phyloP scores from a whole-genome alignment of 2,329 filamentous ascomycete species.

The Calonectria leucothoes region DNA sequence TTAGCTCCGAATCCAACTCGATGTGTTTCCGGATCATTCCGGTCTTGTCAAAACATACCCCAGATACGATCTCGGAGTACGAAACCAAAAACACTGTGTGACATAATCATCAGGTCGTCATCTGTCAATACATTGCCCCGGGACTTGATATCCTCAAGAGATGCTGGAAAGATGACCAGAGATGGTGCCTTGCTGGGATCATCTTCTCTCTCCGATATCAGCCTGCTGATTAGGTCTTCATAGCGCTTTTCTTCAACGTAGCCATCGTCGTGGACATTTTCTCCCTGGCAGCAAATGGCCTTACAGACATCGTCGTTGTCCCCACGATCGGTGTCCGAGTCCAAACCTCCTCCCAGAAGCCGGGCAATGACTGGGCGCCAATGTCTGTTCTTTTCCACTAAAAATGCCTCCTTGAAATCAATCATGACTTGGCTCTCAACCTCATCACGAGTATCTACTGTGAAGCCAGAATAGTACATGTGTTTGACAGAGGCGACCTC shows the following conservation, averaged over 20 bases:
- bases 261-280: background rate
- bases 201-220: background rate
- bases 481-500: slow-evolving; percentile 32
- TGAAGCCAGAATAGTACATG: slow-evolving; percentile 44
- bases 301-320: background rate
- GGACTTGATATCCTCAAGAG: background rate
- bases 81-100: slow-evolving; percentile 47
- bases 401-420: slow-evolving; percentile 39
- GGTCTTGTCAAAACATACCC: slow-evolving; percentile 42
- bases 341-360: background rate
- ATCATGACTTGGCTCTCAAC: slow-evolving; percentile 39
- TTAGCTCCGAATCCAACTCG: background rate
- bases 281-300: background rate
- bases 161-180: background rate
- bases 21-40: too few species aligned
- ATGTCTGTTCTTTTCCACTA: background rate
- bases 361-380: background rate
- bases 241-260: background rate
- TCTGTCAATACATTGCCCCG: slow-evolving; percentile 2
- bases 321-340: background rate
- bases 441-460: slow-evolving; percentile 16
- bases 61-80: slow-evolving; percentile 47
- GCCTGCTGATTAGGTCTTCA: background rate
- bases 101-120: slow-evolving; percentile 46
- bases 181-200: background rate